phyloP scores from a whole-genome alignment of 139 green algal genomes.

The Pseudopediastrum boryanum region DNA sequence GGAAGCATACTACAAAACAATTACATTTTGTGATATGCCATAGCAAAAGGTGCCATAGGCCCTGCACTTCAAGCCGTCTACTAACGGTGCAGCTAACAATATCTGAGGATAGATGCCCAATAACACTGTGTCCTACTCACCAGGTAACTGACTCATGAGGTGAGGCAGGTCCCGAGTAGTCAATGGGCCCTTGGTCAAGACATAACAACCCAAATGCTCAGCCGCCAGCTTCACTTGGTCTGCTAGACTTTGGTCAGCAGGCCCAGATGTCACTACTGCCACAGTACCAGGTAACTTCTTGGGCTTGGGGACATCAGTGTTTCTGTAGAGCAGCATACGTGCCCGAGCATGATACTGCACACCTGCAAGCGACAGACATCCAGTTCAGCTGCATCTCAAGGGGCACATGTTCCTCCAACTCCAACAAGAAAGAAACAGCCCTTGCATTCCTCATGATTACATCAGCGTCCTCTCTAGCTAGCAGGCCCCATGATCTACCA shows the following conservation, averaged over 20 bases:
- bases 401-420: too few relatives aligned
- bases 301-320: conserved; percentile 22
- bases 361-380: conserved; percentile 36
- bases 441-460: too few relatives aligned
- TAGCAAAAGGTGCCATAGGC: too few relatives aligned
- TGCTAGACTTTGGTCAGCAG: conserved; percentile 53
- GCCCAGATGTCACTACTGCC: conserved; percentile 72
- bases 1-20: too few relatives aligned
- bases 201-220: conserved; percentile 70
- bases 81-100: too few relatives aligned
- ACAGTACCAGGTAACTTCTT: conserved; percentile 74
- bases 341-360: conserved; percentile 65
- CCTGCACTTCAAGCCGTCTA: too few relatives aligned
- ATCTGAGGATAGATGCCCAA: too few relatives aligned
- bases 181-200: conserved; percentile 66
- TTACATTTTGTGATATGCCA: too few relatives aligned
- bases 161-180: conserved; percentile 67
- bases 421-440: too few relatives aligned
- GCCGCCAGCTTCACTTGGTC: conserved; percentile 77
- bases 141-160: conserved; percentile 38
- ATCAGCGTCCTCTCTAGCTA: too few relatives aligned
- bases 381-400: too few relatives aligned
- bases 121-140: neutral
- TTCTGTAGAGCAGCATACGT: conserved; percentile 38
- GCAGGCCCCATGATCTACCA: too few relatives aligned